Percentiles rank a stretch among this genome's conserved stretches.
phyloP scores from a whole-genome alignment of 352 stramenopile genomes.

The Globisporangium polare region DNA sequence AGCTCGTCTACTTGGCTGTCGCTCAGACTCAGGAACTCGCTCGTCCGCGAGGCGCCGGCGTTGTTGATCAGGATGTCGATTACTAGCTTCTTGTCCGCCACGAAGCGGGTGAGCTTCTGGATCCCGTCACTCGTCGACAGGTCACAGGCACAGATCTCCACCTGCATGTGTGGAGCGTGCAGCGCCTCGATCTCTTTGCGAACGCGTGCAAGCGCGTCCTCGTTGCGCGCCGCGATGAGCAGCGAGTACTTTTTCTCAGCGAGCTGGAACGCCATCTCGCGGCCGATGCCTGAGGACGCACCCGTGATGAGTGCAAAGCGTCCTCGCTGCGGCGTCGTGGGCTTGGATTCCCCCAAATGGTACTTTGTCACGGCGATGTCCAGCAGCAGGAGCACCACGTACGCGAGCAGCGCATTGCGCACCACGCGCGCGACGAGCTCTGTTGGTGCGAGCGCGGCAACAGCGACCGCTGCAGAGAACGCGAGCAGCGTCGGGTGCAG shows the following conservation, averaged over 20 bases:
- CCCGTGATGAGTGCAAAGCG: constrained; percentile 58
- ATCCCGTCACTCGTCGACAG: constrained; percentile 35
- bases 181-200: constrained; percentile 48
- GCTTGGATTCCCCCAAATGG: constrained; percentile 36
- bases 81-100: constrained; percentile 35
- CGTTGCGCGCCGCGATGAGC: constrained; percentile 45
- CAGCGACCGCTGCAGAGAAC: neutral
- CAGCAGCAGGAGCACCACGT: constrained; percentile 28
- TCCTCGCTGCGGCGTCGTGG: constrained; percentile 20
- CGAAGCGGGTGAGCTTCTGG: constrained; percentile 29
- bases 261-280: constrained; percentile 62
- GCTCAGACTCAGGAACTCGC: neutral
- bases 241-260: constrained; percentile 59
- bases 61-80: constrained; percentile 83
- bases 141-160: constrained; percentile 44
- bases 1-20: constrained; percentile 35
- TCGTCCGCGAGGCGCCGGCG: constrained; percentile 17
- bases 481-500: constrained; percentile 2
- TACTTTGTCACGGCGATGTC: constrained; percentile 48
- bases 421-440: constrained; percentile 19
- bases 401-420: constrained; percentile 28
- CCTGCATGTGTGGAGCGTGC: constrained; percentile 24
- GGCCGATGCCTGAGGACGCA: constrained; percentile 64
- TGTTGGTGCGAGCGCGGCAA: constrained; percentile 5
- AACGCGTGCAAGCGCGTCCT: constrained; percentile 44